Evolutionary conservation across 305 asterid species (phyloP).

Genomic region (Plantago coronopus): DNA sequence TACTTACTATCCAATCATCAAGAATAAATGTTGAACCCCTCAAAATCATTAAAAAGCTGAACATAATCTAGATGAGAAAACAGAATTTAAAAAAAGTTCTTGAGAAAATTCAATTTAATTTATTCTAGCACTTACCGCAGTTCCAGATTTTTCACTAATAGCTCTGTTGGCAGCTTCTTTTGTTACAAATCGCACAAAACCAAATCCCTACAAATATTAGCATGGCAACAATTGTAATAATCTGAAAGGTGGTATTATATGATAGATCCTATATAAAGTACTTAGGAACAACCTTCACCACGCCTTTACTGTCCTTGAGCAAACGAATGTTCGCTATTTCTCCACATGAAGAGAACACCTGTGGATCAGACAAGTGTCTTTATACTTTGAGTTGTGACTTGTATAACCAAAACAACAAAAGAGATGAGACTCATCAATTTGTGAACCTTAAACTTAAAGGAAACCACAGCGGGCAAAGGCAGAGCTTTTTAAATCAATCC

Average conservation of each 20-base stretch:
- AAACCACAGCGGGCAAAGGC: background rate
- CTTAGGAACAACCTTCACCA: conserved; percentile 47
- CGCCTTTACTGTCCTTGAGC: conserved; percentile 61
- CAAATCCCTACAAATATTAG: conserved; percentile 54
- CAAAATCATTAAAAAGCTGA: conserved; percentile 17
- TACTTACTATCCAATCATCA: conserved; percentile 8
- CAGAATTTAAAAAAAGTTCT: conserved; percentile 3
- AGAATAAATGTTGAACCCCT: conserved; percentile 12
- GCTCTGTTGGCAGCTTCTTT: conserved; percentile 86
- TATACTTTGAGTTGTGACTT: conserved; percentile 7
- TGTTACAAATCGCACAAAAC: conserved; percentile 78
- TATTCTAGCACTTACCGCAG: conserved; percentile 43
- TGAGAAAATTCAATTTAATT: background rate
- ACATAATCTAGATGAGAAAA: conserved; percentile 1
- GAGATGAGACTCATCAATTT: background rate
- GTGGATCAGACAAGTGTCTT: conserved; percentile 23
- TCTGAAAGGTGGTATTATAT: background rate
- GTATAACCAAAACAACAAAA: conserved; percentile 9
- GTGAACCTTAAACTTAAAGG: background rate
- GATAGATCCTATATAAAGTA: background rate
- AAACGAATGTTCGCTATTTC: conserved; percentile 64
- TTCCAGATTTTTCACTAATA: conserved; percentile 69
- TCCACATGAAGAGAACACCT: conserved; percentile 76
- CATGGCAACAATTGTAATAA: background rate
- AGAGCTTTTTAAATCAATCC: background rate